A percentile compares a stretch with the other conserved stretches of the same genome.
phyloP scores from a whole-genome alignment of 2,329 filamentous ascomycete genomes.

The Cladobotryum protrusum region DNA sequence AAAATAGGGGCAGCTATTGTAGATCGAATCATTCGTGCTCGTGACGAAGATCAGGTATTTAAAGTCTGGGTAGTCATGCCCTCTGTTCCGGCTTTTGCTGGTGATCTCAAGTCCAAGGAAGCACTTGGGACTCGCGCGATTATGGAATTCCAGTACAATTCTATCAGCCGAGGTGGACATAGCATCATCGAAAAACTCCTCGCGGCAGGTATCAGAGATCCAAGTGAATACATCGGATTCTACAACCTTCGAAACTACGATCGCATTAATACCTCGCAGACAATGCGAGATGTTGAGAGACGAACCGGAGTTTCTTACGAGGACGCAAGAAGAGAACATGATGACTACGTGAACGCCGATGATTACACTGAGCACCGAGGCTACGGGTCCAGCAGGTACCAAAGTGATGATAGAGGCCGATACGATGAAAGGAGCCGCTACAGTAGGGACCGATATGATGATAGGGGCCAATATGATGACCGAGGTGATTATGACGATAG shows the following conservation, averaged over 20 bases:
- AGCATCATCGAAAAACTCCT: constrained; percentile 69
- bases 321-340: constrained; percentile 56
- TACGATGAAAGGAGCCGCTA: constrained; percentile 6
- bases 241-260: constrained; percentile 83
- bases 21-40: constrained; percentile 67
- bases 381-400: constrained; percentile 31
- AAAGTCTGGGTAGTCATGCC: constrained; percentile 74
- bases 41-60: constrained; percentile 59
- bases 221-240: constrained; percentile 69
- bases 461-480: background rate
- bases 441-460: background rate
- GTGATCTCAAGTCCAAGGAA: constrained; percentile 66
- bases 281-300: constrained; percentile 55
- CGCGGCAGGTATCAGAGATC: constrained; percentile 62
- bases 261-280: constrained; percentile 64
- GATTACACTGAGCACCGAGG: constrained; percentile 32
- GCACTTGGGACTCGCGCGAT: constrained; percentile 74
- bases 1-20: constrained; percentile 74
- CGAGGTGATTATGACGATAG: background rate
- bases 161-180: constrained; percentile 69
- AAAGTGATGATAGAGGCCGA: constrained; percentile 16
- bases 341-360: constrained; percentile 48
- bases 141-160: constrained; percentile 82
- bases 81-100: constrained; percentile 74
- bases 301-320: constrained; percentile 63